Evolutionary conservation across 441 rosid species (phyloP).

Genomic region (Eutrema salsugineum): DNA sequence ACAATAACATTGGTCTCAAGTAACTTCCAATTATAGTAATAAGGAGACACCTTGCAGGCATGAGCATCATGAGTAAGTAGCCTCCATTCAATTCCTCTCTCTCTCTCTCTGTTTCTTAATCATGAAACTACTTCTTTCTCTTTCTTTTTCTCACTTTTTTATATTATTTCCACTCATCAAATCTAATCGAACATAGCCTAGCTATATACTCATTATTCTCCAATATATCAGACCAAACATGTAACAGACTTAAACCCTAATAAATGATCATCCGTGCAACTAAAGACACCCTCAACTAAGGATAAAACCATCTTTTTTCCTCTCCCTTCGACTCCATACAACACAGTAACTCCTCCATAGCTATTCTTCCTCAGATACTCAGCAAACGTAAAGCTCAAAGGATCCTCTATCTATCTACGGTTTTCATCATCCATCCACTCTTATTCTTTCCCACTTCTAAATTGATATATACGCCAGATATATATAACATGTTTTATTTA

Average conservation of each 20-base stretch:
- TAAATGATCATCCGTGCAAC: slow-evolving; percentile 25
- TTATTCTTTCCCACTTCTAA: not conserved
- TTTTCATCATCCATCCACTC: slow-evolving; percentile 16
- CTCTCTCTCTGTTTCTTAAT: slow-evolving; percentile 21
- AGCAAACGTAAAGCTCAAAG: not conserved
- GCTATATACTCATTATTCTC: slow-evolving; percentile 27
- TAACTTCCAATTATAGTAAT: slow-evolving; percentile 42
- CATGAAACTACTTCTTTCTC: slow-evolving; percentile 32
- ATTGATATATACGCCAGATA: not conserved
- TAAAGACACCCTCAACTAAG: slow-evolving; percentile 6
- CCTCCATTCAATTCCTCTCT: slow-evolving; percentile 32
- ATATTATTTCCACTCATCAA: slow-evolving; percentile 12
- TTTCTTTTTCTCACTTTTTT: not conserved
- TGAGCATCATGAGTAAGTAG: slow-evolving; percentile 29
- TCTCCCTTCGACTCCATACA: slow-evolving; percentile 19
- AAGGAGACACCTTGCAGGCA: slow-evolving; percentile 37
- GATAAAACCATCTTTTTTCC: slow-evolving; percentile 7
- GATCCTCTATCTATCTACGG: slow-evolving; percentile 21
- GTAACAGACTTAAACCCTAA: slow-evolving; percentile 36
- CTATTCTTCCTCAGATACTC: slow-evolving; percentile 18
- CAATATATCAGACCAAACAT: slow-evolving; percentile 37
- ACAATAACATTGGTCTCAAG: slow-evolving; percentile 36
- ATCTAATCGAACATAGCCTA: slow-evolving; percentile 21
- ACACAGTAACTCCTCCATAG: slow-evolving; percentile 14
- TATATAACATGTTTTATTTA: slow-evolving; percentile 6